Evolutionary conservation across 345 rosid genomes (phyloP).

Genomic region (Acer campestre): DNA sequence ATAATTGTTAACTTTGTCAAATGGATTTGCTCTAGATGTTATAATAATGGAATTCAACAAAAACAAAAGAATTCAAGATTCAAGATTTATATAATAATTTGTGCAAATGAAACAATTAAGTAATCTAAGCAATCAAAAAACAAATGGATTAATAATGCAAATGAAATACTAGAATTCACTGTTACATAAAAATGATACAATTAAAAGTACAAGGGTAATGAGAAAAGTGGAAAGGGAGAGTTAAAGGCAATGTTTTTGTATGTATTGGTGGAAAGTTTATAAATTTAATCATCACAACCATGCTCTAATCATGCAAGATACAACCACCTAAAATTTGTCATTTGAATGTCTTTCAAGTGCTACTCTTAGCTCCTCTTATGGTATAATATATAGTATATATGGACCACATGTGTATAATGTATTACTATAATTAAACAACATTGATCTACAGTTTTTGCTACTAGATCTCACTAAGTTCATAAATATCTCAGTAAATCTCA

Average conservation of each 20-base stretch:
- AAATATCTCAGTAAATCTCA: neutral
- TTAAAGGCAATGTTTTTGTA: neutral
- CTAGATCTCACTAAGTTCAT: neutral
- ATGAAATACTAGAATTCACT: too few species aligned
- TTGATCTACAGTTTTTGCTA: neutral
- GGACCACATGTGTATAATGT: slow-evolving; percentile 15
- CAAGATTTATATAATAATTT: too few species aligned
- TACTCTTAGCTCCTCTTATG: neutral
- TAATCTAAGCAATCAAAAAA: too few species aligned
- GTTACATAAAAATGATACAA: neutral
- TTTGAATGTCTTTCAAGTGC: neutral
- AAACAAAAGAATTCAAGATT: too few species aligned
- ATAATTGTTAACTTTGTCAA: too few species aligned
- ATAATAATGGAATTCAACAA: too few species aligned
- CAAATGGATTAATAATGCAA: too few species aligned
- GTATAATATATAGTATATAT: neutral
- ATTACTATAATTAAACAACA: neutral
- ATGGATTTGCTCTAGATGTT: too few species aligned
- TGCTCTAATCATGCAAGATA: slow-evolving; percentile 25
- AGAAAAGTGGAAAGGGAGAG: too few species aligned
- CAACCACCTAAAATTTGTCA: neutral
- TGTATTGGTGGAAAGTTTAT: slow-evolving; percentile 16
- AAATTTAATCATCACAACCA: slow-evolving; percentile 39
- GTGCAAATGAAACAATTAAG: too few species aligned
- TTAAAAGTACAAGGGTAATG: neutral